phyloP scores from a whole-genome alignment of 176 grass and related monocot species.

The Lolium multiflorum region DNA sequence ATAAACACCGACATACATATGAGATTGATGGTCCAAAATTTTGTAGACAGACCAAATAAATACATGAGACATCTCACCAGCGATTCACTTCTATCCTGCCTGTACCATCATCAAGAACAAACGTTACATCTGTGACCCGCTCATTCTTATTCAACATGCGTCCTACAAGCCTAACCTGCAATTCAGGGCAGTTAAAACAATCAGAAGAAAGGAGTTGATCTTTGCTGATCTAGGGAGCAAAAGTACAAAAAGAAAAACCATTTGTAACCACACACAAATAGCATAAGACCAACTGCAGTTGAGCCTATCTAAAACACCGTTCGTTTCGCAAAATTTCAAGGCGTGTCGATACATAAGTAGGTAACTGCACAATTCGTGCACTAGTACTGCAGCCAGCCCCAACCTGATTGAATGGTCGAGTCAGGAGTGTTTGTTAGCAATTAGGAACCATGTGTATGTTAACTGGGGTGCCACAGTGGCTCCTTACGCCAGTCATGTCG shows the following conservation, averaged over 20 bases:
- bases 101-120: conserved; percentile 88
- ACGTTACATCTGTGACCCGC: conserved; percentile 73
- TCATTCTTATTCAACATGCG: conserved; percentile 73
- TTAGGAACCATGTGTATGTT: background rate
- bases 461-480: background rate
- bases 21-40: background rate
- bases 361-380: background rate
- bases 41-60: conserved; percentile 10
- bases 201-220: conserved; percentile 19
- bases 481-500: background rate
- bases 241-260: background rate
- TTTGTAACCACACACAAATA: background rate
- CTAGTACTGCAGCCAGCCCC: background rate
- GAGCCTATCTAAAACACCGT: background rate
- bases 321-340: background rate
- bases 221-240: background rate
- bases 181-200: conserved; percentile 32
- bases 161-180: conserved; percentile 86
- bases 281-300: background rate
- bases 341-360: no score
- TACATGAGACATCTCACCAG: conserved; percentile 58
- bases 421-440: background rate
- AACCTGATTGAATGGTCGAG: background rate
- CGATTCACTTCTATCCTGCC: conserved; percentile 76
- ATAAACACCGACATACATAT: conserved; percentile 6